Evolutionary conservation across 192 early-diverging fungal genomes (phyloP), one percentile per base, ranked within the genome.

Genomic region (Coemansia sp.): DNA sequence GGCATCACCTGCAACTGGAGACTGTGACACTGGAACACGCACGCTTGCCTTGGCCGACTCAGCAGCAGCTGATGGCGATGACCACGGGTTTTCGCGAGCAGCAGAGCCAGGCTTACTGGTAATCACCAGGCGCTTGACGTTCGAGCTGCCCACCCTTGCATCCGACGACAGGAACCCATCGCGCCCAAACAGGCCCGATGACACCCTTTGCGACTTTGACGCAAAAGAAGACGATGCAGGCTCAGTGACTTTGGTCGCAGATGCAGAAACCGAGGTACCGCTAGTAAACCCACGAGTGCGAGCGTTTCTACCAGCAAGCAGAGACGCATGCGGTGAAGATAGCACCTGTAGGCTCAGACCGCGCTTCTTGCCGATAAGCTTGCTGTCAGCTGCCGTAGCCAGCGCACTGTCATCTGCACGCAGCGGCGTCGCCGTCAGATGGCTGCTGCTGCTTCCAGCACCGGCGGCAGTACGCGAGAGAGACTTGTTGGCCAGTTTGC

Each of bases 91-190:
- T 47, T 4, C 13, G 25, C 41, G 37, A 18, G 38, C 30, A 24
- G 33, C 53, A 15, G 44, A 55, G 59, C 55, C 63, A 57, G 79
- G 61, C 55, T 57, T 69, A 42, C 74, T 63, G 34, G 87, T 80
- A n/a, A 91, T 78, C 8, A 82, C 68, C 19, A 92, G 68, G 18
- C 85, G 87, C 73, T 90, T 91, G 54, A 89, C 82, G 53, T 77
- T 89, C 18, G 84, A 83, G 30, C 86, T 83, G 3, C 90, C 86
- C 23, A 83, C 70, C 68, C 91, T 89, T 21, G 83, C 70, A 33
- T 90, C 89, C 5, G 88, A 64, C 24, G 81, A 59, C 30, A 87
- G 65, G 15, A 90, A 72, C 1, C 83, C 87, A 33, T 78, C 66
- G 14, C 51, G 71, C 33, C 73, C 83, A 70, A 66, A 80, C 46